Evolutionary conservation across 768 basidiomycete genomes (phyloP).

Genomic region (Cystobasidium tubakii): DNA sequence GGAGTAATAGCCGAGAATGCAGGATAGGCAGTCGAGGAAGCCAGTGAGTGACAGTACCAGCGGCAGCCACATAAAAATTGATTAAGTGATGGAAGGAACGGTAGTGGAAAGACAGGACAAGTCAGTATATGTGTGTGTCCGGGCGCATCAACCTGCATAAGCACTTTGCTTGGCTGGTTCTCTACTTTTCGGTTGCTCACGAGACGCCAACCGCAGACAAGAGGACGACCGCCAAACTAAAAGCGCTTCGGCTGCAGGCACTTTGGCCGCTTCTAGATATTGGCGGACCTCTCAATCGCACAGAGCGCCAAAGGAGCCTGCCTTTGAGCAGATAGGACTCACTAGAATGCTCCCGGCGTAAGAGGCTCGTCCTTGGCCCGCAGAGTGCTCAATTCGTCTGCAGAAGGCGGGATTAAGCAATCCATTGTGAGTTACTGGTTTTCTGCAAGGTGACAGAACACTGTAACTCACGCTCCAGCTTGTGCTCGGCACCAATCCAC

Average conservation of each 20-base stretch:
- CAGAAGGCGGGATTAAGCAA: not conserved
- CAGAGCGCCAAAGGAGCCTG: not conserved
- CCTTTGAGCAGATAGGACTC: not conserved
- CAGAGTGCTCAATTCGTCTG: constrained; percentile 76
- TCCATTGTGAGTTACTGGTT: not conserved
- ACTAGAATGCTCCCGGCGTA: constrained; percentile 79
- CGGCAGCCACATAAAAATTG: too few relatives aligned
- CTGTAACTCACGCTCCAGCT: constrained; percentile 64
- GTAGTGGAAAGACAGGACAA: too few relatives aligned
- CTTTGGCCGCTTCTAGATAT: too few relatives aligned
- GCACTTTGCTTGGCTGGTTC: too few relatives aligned
- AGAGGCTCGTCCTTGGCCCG: constrained; percentile 72
- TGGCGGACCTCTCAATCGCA: not conserved
- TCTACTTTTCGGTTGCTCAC: too few relatives aligned
- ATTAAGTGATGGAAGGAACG: too few relatives aligned
- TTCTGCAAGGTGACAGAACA: not conserved
- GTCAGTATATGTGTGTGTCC: too few relatives aligned
- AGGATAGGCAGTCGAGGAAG: not conserved
- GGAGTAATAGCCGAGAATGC: not conserved
- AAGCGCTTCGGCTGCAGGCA: too few relatives aligned
- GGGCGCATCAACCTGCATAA: too few relatives aligned
- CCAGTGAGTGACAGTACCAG: too few relatives aligned
- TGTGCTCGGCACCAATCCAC: constrained; percentile 81
- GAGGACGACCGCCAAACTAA: too few relatives aligned
- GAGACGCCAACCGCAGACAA: too few relatives aligned